A percentile compares a stretch with the other conserved stretches of the same genome.
Conservation (phyloP, 2,329 filamentous ascomycete species). For the Alternaria brassicicola region DNA sequence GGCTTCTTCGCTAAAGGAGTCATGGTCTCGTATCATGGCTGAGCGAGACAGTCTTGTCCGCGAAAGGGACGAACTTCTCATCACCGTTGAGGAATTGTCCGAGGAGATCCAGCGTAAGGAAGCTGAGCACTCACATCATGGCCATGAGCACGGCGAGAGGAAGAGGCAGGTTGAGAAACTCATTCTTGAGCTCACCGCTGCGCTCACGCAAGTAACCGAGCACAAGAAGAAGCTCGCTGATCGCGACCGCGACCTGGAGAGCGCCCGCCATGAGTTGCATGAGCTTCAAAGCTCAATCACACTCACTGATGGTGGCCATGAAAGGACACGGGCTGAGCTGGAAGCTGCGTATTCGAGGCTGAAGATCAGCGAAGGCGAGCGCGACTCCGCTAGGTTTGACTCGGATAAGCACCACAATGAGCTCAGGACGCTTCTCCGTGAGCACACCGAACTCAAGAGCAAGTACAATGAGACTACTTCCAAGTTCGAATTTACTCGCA, state of each 20-base stretch:
- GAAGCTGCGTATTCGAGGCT: conserved; percentile 24
- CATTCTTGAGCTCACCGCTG: conserved; percentile 29
- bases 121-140: conserved; percentile 29
- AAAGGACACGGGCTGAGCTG: conserved; percentile 26
- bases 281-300: conserved; percentile 19
- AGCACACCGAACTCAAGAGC: conserved; percentile 36
- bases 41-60: conserved; percentile 33
- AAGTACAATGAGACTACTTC: conserved; percentile 22
- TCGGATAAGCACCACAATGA: conserved; percentile 31
- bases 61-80: conserved; percentile 28
- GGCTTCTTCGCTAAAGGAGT: conserved; percentile 33
- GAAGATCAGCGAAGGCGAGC: conserved; percentile 26
- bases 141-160: conserved; percentile 27
- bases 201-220: conserved; percentile 25
- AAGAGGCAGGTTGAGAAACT: conserved; percentile 33
- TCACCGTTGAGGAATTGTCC: conserved; percentile 28
- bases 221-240: conserved; percentile 33
- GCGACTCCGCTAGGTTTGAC: conserved; percentile 28
- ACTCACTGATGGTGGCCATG: conserved; percentile 18
- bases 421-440: conserved; percentile 25
- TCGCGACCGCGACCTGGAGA: conserved; percentile 27
- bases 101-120: conserved; percentile 33
- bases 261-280: conserved; percentile 23
- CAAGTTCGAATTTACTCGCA: conserved; percentile 30
- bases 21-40: conserved; percentile 32